Evolutionary conservation across 164 flowering plant genomes (phyloP).

Genomic region (Piper longum): DNA sequence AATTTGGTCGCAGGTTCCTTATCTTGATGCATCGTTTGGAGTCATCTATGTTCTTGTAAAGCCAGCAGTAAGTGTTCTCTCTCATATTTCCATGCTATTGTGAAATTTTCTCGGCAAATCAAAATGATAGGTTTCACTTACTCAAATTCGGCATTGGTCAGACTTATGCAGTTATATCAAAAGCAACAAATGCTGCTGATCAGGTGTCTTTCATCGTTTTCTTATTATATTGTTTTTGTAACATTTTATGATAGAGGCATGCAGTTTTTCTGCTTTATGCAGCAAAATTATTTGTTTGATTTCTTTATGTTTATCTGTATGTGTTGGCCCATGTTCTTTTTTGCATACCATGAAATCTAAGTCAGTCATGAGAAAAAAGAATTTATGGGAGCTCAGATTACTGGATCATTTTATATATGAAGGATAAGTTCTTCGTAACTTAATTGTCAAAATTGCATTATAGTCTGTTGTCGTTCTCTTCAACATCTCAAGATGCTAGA

Average conservation of each 20-base stretch:
- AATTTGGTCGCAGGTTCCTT: slow-evolving; percentile 54
- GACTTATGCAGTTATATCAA: slow-evolving; percentile 79
- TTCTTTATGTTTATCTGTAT: no score
- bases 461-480: no score
- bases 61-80: slow-evolving; percentile 50
- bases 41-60: slow-evolving; percentile 62
- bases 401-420: no score
- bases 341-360: no score
- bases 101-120: not conserved
- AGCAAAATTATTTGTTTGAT: no score
- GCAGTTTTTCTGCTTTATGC: not conserved
- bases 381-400: no score
- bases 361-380: no score
- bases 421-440: no score
- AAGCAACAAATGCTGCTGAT: slow-evolving; percentile 45
- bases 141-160: slow-evolving; percentile 14
- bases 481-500: not conserved
- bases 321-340: no score
- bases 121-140: not conserved
- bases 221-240: not conserved
- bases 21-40: slow-evolving; percentile 73
- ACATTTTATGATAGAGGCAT: not conserved
- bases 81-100: not conserved
- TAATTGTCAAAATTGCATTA: no score
- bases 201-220: slow-evolving; percentile 33